Evolutionary conservation across 176 grass and related monocot species (phyloP).

Genomic region (Triticum turgidum): DNA sequence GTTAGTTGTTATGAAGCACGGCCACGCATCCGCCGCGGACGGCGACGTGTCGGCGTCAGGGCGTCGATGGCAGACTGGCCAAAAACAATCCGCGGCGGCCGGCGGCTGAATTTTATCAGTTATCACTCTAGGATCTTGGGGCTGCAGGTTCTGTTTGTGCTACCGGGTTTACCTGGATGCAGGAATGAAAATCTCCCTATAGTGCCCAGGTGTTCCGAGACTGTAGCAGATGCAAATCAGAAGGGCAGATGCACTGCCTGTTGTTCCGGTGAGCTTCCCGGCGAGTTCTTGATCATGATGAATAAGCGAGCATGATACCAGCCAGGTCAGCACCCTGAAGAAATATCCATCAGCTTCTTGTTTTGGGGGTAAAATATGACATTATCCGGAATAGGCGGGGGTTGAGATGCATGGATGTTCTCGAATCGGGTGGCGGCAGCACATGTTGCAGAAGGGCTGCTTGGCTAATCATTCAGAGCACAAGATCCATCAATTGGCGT

Average conservation of each 20-base stretch:
- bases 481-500: not conserved
- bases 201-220: not conserved
- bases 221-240: constrained; percentile 3
- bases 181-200: not conserved
- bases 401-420: not conserved
- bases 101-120: not conserved
- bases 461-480: not conserved
- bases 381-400: not conserved
- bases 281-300: constrained; percentile 23
- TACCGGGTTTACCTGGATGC: not conserved
- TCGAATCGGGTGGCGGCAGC: not conserved
- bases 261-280: constrained; percentile 21
- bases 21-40: constrained; percentile 13
- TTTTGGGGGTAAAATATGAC: not conserved
- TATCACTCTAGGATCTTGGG: not conserved
- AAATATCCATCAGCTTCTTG: constrained; percentile 22
- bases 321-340: not conserved
- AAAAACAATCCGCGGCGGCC: not conserved
- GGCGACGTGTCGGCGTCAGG: not conserved
- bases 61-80: not conserved
- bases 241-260: not conserved
- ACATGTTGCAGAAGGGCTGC: constrained; percentile 56
- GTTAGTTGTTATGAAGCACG: too few species aligned
- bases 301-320: constrained; percentile 13
- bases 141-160: not conserved